Base-by-base conservation (phyloP, 2,329 filamentous ascomycete species). In the Arachnomyces sp. region DNA sequence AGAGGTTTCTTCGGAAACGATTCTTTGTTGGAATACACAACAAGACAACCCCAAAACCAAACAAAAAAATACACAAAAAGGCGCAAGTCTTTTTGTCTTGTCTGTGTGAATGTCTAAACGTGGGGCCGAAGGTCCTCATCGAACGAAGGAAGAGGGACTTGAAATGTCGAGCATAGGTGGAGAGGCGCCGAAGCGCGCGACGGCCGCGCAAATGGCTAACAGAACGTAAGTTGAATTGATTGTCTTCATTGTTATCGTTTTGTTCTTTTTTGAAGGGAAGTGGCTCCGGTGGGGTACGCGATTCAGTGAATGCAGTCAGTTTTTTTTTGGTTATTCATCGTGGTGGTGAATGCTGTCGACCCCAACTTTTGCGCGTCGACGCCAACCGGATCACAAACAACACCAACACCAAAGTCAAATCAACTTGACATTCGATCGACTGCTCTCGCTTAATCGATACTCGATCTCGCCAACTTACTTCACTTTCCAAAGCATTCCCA, bases 121-220 rank as follows among this genome's bases (percentile, higher is more conserved):
- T 49, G 46, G 43, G 28, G 60, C 61, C 17, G 47, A 59, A 45
- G 54, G 55, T 43, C 54, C 52, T 49, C 61, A 66, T 38, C 54
- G 59, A 40, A 50, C 50, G 16, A 64, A 60, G 40, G 60, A 60
- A 15, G 43, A 47, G 2, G 46, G 46, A 8, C 49, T 56, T 40
- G 57, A 57, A 9, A 63, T 64, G 61, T 58, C 60, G 36, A 61
- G 60, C 25, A 63, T 62, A 39, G 59, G 60, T 18, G 63, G 62
- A 34, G 70, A 73, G 2, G 60, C 63, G 49, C 65, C 67, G 17
- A 63, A 67, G 49, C 65, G 64, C 57, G 72, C 73, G 28, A 75
- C 71, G 18, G 72, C 72, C 30, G 71, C 72, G 30, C 72, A 76
- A 57, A 37, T 75, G 58, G 72, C 73, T 25, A 60, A 57, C 44